These are phyloP conservation scores for Porcisia hertigi DNA, from an alignment of 208 protist genomes.

Conservation along the genomic window DNA sequence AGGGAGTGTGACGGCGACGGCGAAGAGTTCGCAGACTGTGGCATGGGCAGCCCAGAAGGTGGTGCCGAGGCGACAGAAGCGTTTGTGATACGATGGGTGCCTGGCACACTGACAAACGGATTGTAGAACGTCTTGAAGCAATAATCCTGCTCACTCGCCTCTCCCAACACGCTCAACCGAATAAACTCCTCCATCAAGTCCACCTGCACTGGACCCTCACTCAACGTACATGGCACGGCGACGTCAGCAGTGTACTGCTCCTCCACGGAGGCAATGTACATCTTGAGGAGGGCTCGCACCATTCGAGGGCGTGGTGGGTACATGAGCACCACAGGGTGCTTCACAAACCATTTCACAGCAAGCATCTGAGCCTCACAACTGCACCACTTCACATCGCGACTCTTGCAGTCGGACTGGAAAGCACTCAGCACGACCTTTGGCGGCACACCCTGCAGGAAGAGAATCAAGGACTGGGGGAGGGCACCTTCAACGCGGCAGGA, in stretches of 20 bases:
- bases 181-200: conserved; percentile 76
- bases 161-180: conserved; percentile 26
- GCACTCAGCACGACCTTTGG: conserved; percentile 54
- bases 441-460: conserved; percentile 73
- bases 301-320: conserved; percentile 60
- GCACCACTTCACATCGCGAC: conserved; percentile 55
- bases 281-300: conserved; percentile 60
- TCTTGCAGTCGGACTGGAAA: conserved; percentile 64
- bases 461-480: conserved; percentile 56
- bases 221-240: conserved; percentile 1
- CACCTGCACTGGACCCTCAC: conserved; percentile 45
- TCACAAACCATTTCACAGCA: conserved; percentile 54
- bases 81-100: conserved; percentile 7
- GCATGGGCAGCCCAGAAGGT: conserved; percentile 2
- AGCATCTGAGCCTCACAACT: conserved; percentile 47
- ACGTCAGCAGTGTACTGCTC: conserved; percentile 26
- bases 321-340: conserved; percentile 49
- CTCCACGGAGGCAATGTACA: conserved; percentile 68
- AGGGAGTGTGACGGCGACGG: conserved; percentile 7
- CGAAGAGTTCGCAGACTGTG: not conserved
- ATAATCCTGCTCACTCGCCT: conserved; percentile 19
- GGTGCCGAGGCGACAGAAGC: not conserved
- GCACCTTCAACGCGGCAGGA: conserved; percentile 15
- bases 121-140: conserved; percentile 83
- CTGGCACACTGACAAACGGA: conserved; percentile 23